phyloP scores from a whole-genome alignment of 768 basidiomycete species.

The Lentinula raphanica region DNA sequence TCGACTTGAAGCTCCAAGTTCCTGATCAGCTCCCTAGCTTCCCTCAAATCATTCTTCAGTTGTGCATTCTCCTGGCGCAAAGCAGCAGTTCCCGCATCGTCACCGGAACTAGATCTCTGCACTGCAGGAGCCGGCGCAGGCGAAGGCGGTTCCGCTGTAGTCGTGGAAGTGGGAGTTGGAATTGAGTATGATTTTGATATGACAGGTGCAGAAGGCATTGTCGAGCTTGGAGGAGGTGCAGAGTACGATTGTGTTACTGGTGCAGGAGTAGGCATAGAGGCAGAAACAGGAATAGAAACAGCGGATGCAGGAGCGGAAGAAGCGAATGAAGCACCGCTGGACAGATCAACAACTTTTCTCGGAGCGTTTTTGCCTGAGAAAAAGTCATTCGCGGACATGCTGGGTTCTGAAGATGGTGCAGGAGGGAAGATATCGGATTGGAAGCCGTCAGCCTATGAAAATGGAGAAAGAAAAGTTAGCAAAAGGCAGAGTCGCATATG shows the following conservation, averaged over 20 bases:
- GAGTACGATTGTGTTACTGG: background rate
- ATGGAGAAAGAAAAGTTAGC: background rate
- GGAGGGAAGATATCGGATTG: constrained; percentile 97
- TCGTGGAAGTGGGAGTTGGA: constrained; percentile 10
- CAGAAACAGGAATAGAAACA: constrained; percentile 24
- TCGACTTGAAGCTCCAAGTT: constrained; percentile 82
- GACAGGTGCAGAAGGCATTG: constrained; percentile 6
- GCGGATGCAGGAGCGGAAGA: constrained; percentile 20
- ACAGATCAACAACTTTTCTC: constrained; percentile 77
- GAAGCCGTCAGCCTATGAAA: constrained; percentile 79
- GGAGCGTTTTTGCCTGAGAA: constrained; percentile 74
- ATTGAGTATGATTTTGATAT: background rate
- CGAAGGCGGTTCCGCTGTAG: background rate
- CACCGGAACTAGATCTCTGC: background rate
- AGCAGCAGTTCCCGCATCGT: constrained; percentile 4
- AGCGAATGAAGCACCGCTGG: constrained; percentile 44
- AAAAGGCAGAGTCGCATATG: background rate
- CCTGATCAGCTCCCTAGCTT: constrained; percentile 76
- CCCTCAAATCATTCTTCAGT: constrained; percentile 64
- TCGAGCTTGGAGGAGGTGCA: background rate
- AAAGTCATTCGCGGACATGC: constrained; percentile 79
- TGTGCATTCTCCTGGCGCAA: constrained; percentile 56
- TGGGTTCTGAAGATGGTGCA: constrained; percentile 75
- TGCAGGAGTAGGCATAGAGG: constrained; percentile 31
- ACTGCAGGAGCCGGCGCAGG: background rate